These are phyloP conservation scores for Amoebophrya sp. DNA, from an alignment of 169 alveolate genomes.

Conservation along the genomic window DNA sequence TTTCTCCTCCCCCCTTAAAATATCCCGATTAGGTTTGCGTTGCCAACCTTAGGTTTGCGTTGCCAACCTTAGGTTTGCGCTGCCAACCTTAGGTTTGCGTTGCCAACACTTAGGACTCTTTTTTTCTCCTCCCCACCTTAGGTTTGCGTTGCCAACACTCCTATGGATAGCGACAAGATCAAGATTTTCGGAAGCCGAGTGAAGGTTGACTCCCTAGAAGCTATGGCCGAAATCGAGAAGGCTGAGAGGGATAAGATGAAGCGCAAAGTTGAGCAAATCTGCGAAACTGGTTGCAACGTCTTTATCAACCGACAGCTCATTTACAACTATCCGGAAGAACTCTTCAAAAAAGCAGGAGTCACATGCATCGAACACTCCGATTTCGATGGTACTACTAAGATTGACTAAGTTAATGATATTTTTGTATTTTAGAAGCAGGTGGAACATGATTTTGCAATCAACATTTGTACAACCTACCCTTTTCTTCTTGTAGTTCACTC, in stretches of 20 bases:
- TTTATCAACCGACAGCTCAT: slow-evolving; percentile 96
- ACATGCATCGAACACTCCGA: slow-evolving; percentile 84
- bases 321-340: slow-evolving; percentile 96
- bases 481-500: too few relatives aligned
- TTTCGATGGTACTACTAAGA: slow-evolving; percentile 77
- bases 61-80: too few relatives aligned
- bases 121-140: neutral
- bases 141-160: slow-evolving; percentile 91
- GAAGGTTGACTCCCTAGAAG: slow-evolving; percentile 91
- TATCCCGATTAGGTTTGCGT: too few relatives aligned
- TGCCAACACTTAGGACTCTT: too few relatives aligned
- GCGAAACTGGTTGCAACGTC: slow-evolving; percentile 91
- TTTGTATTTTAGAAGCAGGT: neutral
- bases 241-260: slow-evolving; percentile 96
- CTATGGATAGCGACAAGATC: slow-evolving; percentile 99
- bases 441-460: too few relatives aligned
- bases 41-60: too few relatives aligned
- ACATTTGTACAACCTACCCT: neutral
- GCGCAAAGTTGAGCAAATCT: slow-evolving; percentile 84
- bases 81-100: slow-evolving; percentile 30
- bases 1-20: neutral
- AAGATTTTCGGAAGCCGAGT: slow-evolving; percentile 98
- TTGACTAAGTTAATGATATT: neutral
- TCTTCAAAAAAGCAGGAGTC: slow-evolving; percentile 76
- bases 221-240: slow-evolving; percentile 93